A percentile compares a stretch with the other conserved stretches of the same genome.
phyloP scores from a whole-genome alignment of 768 basidiomycete genomes.

The Boletus edulis region DNA sequence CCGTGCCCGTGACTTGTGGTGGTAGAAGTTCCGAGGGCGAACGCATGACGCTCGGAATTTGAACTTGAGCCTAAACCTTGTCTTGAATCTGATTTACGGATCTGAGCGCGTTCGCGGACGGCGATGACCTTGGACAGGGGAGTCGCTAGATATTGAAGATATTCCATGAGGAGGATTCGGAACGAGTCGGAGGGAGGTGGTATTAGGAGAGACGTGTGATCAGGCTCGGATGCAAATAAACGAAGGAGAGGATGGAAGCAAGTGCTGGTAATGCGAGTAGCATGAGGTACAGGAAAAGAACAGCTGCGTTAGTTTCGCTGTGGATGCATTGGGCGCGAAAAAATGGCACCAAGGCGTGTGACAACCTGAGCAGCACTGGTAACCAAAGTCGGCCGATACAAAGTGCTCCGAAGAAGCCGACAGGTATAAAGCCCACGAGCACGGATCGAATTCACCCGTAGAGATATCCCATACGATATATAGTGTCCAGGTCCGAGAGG shows the following conservation, averaged over 20 bases:
- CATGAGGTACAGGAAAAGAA: slow-evolving; percentile 11
- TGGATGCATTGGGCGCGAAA: slow-evolving; percentile 15
- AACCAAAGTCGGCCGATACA: slow-evolving; percentile 13
- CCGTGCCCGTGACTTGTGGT: not conserved
- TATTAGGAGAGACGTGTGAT: not conserved
- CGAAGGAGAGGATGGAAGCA: not conserved
- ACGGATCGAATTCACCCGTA: not conserved
- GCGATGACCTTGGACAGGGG: slow-evolving; percentile 22
- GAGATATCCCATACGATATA: not conserved
- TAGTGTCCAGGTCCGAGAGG: not conserved
- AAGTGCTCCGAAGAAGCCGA: slow-evolving; percentile 7
- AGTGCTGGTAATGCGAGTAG: not conserved
- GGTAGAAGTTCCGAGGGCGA: slow-evolving; percentile 6
- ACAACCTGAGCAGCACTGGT: not conserved
- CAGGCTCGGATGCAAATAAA: not conserved
- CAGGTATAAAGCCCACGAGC: not conserved
- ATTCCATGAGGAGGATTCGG: slow-evolving; percentile 14
- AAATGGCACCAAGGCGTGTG: slow-evolving; percentile 3
- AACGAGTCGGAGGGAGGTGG: not conserved
- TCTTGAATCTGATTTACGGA: slow-evolving; percentile 10
- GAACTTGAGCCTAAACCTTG: slow-evolving; percentile 12
- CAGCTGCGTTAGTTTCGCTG: slow-evolving; percentile 21
- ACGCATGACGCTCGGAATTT: slow-evolving; percentile 5
- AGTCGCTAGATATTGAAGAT: slow-evolving; percentile 18
- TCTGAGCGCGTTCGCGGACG: slow-evolving; percentile 16